These are phyloP conservation scores for Eutrema heterophyllum DNA, from an alignment of 345 rosid species.

Conservation along the genomic window DNA sequence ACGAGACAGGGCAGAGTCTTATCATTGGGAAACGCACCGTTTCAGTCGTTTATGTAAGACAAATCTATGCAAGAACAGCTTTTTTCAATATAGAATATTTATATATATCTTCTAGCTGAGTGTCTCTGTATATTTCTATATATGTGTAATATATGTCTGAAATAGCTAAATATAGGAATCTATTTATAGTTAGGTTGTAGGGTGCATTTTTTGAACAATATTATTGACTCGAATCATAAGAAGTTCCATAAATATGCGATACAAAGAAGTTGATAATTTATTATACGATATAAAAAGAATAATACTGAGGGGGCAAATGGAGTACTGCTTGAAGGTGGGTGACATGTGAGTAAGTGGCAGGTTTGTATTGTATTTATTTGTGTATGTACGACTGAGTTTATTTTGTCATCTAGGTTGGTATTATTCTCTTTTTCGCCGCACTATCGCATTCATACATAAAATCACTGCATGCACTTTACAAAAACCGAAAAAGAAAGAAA, in stretches of 20 bases:
- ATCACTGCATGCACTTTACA: slow-evolving; percentile 21
- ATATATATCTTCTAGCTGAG: not conserved
- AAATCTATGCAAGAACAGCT: slow-evolving; percentile 3
- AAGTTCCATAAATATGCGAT: no score
- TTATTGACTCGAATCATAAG: no score
- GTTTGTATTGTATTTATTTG: slow-evolving; percentile 10
- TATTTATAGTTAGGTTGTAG: not conserved
- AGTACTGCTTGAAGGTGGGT: slow-evolving; percentile 4
- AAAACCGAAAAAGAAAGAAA: not conserved
- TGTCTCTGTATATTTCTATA: not conserved
- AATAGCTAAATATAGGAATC: slow-evolving; percentile 7
- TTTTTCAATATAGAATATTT: not conserved
- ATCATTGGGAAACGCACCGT: slow-evolving; percentile 23
- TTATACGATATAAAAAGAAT: not conserved
- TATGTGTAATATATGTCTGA: not conserved
- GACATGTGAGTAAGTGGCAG: slow-evolving; percentile 30
- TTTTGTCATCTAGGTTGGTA: slow-evolving; percentile 12
- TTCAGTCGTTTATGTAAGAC: slow-evolving; percentile 22
- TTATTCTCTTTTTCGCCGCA: slow-evolving; percentile 13
- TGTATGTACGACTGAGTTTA: slow-evolving; percentile 21
- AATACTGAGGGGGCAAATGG: no score
- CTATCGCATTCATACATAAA: slow-evolving; percentile 19
- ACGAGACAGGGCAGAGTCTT: slow-evolving; percentile 24
- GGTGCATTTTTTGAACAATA: not conserved
- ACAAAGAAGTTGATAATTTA: not conserved